Conservation (phyloP, 140 eudicot species). For the Anethum foeniculum region DNA sequence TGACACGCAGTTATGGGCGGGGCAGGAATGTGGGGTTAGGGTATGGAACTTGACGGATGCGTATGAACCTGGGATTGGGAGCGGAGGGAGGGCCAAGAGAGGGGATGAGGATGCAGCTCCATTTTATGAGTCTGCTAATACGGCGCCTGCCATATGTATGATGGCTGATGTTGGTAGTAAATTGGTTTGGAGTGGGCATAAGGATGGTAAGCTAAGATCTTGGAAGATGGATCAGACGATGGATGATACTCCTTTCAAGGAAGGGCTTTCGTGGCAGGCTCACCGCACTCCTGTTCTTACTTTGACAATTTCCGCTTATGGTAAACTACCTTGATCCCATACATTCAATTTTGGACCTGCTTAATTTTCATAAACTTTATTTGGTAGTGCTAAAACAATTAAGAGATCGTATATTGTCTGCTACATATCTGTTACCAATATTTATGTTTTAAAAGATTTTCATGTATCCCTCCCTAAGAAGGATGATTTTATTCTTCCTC, state of each 20-base stretch:
- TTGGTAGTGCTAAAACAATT: neutral
- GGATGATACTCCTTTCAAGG: slow-evolving; percentile 49
- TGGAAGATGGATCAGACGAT: slow-evolving; percentile 74
- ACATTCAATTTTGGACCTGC: neutral
- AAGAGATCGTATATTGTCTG: neutral
- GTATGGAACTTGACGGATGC: slow-evolving; percentile 81
- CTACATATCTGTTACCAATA: neutral
- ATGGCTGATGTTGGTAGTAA: slow-evolving; percentile 62
- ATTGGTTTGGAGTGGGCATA: slow-evolving; percentile 94
- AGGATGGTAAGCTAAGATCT: slow-evolving; percentile 81
- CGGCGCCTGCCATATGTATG: slow-evolving; percentile 73
- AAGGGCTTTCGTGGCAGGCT: slow-evolving; percentile 86
- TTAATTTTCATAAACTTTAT: neutral
- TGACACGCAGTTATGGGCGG: slow-evolving; percentile 91
- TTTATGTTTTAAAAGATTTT: no score
- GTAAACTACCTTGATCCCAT: slow-evolving; percentile 24
- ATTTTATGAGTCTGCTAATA: slow-evolving; percentile 65
- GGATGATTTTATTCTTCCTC: neutral
- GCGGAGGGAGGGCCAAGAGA: slow-evolving; percentile 62
- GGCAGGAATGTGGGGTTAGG: slow-evolving; percentile 85
- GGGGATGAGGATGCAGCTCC: slow-evolving; percentile 98
- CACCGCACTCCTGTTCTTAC: slow-evolving; percentile 70
- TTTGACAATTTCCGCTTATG: slow-evolving; percentile 65
- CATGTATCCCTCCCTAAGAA: neutral
- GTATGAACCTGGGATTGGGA: slow-evolving; percentile 63